Conservation (phyloP, 371 early-diverging fungal species). For the Phascolomyces articulosus region DNA sequence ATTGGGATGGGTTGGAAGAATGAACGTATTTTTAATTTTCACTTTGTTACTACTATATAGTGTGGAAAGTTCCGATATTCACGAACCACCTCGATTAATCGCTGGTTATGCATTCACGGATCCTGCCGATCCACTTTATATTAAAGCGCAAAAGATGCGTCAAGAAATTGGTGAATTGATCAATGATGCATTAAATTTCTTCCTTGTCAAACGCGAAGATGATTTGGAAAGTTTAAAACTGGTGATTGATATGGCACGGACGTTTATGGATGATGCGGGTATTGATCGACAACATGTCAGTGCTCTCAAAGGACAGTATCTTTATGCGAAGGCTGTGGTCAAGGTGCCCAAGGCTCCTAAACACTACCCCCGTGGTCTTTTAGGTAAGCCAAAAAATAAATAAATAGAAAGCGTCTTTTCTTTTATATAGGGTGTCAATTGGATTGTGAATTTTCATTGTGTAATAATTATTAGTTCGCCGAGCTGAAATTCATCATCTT, state of each 20-base stretch:
- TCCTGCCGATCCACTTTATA: slow-evolving; percentile 47
- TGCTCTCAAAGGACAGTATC: slow-evolving; percentile 56
- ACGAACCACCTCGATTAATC: slow-evolving; percentile 32
- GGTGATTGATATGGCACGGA: slow-evolving; percentile 61
- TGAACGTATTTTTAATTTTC: too few species aligned
- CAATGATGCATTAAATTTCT: slow-evolving; percentile 55
- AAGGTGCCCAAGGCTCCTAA: slow-evolving; percentile 48
- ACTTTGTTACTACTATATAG: slow-evolving; percentile 15
- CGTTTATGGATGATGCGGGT: slow-evolving; percentile 70
- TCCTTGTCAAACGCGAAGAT: slow-evolving; percentile 64
- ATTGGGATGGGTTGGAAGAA: too few species aligned
- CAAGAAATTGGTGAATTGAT: slow-evolving; percentile 55
- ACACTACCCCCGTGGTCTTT: slow-evolving; percentile 53
- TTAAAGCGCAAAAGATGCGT: slow-evolving; percentile 50
- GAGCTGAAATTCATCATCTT: slow-evolving; percentile 59
- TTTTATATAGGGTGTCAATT: too few species aligned
- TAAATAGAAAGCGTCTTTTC: too few species aligned
- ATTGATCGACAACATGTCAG: slow-evolving; percentile 58
- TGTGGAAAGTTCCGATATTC: slow-evolving; percentile 39
- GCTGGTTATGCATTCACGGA: slow-evolving; percentile 69
- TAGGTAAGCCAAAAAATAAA: too few species aligned
- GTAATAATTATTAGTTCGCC: slow-evolving; percentile 40
- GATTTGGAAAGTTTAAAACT: slow-evolving; percentile 75
- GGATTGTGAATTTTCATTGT: too few species aligned
- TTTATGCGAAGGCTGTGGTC: slow-evolving; percentile 57